Evolutionary conservation across 345 rosid species (phyloP), one percentile per base, ranked within the genome.

Genomic region (Streptanthus diversifolius): DNA sequence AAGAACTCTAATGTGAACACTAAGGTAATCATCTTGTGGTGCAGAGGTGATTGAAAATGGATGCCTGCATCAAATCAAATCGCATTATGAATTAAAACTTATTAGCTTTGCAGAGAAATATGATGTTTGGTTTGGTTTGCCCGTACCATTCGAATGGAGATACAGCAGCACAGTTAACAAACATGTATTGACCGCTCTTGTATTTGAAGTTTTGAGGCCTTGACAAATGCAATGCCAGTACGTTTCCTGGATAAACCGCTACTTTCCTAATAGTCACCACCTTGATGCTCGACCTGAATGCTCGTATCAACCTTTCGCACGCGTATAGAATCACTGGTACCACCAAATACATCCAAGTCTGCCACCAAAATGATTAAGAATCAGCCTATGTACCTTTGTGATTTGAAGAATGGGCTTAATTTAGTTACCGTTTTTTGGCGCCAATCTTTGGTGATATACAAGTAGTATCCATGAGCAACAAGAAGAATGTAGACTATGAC

Each of bases 21-120:
- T 90, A 5, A 90, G 69, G 81, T 85, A 74, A 63, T 90, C 87
- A 61, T 91, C 92, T 62, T 86, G 87, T 3, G 95, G 97, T n/a
- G 95, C 88, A 9, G 97, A 87, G 9, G 97, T 88, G 29, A 88
- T 91, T 8, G 95, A 88, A 75, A 91, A 91, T 70, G 97, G 97
- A 53, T 91, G 97, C 97, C 97, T 90, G 81, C 14, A 29, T 35
- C 1, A 9, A 1, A 49, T 13, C 63, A 58, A 33, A 60, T 25
- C 5, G 5, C 3, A 18, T 33, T 2, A 43, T 40, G 14, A 30
- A 30, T 33, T 2, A 68, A 49, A 0, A 33, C 47, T 47, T 12
- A 9, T 62, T 27, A 24, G 39, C 21, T 29, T 2, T n/a, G 43
- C 2, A 49, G 3, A 58, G 2, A 39, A 7, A 10, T 33, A 43